Evolutionary conservation across 2,329 filamentous ascomycete genomes (phyloP), one percentile per base, ranked within the genome.

Genomic region (Cladosporium sp.): DNA sequence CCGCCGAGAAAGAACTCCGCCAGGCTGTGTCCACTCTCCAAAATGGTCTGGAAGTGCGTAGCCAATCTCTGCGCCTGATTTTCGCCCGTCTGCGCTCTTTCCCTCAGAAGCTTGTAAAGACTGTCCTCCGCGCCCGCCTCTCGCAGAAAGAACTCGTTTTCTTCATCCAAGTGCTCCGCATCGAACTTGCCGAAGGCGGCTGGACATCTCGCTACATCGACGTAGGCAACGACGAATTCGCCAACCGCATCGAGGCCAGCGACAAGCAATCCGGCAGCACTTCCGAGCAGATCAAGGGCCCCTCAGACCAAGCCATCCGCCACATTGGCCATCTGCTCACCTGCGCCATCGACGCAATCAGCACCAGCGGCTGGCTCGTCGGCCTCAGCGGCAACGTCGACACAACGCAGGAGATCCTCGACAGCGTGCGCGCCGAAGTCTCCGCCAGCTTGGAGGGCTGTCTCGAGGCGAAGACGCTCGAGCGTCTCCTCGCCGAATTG

Each of bases 141-240:
- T 77, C 79, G 42, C 83, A 81, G 2, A 78, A 85, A 56, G 85
- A 91, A 58, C 80, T 86, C 18, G 73, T 89, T 9, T 83, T 83
- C 30, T 76, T 92, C 47, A 84, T 91, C 59, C 80, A 86, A 57
- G 74, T 90, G 5, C 75, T 92, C 24, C 82, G 87, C 50, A 77
- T 85, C 56, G 86, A 91, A 69, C 76, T 92, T 40, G 80, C 84
- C 45, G 81, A 83, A 57, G 87, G 87, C 51, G 84, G 84, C 27
- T 92, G 88, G 88, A 89, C 85, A 0, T 80, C 82, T 15, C 77
- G 80, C 18, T 89, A 90, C 66, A 70, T 87, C 32, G 85, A 87
- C 59, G 68, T 72, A 9, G 53, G 68, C 11, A 67, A 73, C 19
- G 69, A 71, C 11, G 73, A 76, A 17, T 50, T 34, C 32, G 47